Evolutionary conservation across 2,329 filamentous ascomycete genomes (phyloP).

Genomic region (Beauveria caledonica): DNA sequence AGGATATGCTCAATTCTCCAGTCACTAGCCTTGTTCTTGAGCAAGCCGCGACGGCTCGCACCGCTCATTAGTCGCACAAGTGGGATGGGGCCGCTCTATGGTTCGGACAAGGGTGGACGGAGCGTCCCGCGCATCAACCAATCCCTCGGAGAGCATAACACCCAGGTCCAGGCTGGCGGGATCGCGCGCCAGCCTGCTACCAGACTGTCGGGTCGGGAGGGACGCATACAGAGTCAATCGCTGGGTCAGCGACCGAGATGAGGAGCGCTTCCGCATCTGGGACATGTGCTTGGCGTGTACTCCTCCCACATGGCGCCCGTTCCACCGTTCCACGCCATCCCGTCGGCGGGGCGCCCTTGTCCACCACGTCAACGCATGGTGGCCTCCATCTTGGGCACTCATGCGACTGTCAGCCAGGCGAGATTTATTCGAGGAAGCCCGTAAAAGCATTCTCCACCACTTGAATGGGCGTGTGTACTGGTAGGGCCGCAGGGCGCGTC

Average conservation of each 20-base stretch:
- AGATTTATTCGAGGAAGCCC: background rate
- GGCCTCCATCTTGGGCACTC: slow-evolving; percentile 10
- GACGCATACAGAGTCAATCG: background rate
- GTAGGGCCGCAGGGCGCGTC: slow-evolving; percentile 2
- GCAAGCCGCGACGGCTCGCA: slow-evolving; percentile 11
- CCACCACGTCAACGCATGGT: slow-evolving; percentile 5
- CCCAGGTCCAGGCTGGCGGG: slow-evolving; percentile 10
- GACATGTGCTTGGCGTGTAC: background rate
- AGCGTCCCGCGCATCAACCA: slow-evolving; percentile 13
- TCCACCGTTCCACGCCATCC: background rate
- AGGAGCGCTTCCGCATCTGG: slow-evolving; percentile 6
- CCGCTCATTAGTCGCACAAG: slow-evolving; percentile 12
- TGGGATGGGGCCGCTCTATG: slow-evolving; percentile 11
- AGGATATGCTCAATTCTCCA: slow-evolving; percentile 8
- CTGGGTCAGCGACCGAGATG: slow-evolving; percentile 4
- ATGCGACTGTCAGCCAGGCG: background rate
- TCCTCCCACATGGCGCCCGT: background rate
- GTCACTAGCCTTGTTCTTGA: slow-evolving; percentile 9
- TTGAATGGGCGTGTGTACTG: background rate
- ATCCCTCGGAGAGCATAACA: background rate
- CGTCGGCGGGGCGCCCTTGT: slow-evolving; percentile 8
- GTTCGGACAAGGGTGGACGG: slow-evolving; percentile 13
- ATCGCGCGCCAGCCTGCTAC: slow-evolving; percentile 3
- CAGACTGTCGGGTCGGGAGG: slow-evolving; percentile 6
- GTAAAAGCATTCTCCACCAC: background rate